phyloP scores from a whole-genome alignment of 805 yeast genomes.

The Candida nitratophila region DNA sequence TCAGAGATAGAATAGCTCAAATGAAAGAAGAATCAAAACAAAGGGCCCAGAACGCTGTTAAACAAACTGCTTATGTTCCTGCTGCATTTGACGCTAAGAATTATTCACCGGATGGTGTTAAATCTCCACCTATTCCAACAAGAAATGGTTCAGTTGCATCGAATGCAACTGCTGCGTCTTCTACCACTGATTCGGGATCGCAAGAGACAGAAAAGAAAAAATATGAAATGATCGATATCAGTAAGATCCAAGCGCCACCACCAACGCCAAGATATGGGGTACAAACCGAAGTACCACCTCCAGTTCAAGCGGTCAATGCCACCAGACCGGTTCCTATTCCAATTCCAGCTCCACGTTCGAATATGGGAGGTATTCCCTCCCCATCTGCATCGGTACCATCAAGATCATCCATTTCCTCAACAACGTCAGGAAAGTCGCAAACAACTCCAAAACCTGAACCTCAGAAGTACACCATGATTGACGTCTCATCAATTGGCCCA shows the following conservation, averaged over 20 bases:
- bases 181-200: not conserved
- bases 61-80: constrained; percentile 1
- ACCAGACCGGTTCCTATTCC: too few species aligned
- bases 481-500: constrained; percentile 13
- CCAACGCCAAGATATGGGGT: constrained; percentile 8
- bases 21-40: constrained; percentile 21
- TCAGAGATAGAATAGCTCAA: constrained; percentile 17
- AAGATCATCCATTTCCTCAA: not conserved
- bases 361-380: not conserved
- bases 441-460: constrained; percentile 2
- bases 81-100: not conserved
- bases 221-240: constrained; percentile 18
- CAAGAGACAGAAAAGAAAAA: constrained; percentile 10
- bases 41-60: constrained; percentile 16
- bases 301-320: too few species aligned
- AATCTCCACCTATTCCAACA: constrained; percentile 4
- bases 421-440: not conserved
- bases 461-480: constrained; percentile 10
- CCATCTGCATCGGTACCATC: constrained; percentile 3
- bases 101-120: constrained; percentile 3
- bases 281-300: too few species aligned
- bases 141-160: constrained; percentile 8
- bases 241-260: constrained; percentile 23
- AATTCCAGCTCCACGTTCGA: too few species aligned
- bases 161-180: constrained; percentile 3